Base-by-base conservation (phyloP, 164 flowering plant species). In the Macadamia tetraphylla region DNA sequence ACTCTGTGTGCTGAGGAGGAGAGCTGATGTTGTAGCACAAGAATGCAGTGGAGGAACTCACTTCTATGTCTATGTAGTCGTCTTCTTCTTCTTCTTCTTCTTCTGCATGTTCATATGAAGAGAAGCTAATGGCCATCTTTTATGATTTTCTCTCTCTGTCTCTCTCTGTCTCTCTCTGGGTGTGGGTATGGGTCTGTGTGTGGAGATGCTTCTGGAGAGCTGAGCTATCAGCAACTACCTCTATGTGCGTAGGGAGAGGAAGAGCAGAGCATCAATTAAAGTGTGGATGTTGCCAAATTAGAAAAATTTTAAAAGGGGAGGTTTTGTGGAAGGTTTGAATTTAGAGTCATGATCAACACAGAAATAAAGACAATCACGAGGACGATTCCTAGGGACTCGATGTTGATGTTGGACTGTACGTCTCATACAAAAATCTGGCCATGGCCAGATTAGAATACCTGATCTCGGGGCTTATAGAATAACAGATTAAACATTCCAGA, bases 21-120 rank as follows among this genome's bases (percentile, higher is more conserved):
- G 78, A 67, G 56, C 40, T 55, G 48, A 64, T 53, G 81, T 74
- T 6, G 83, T 67, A 60, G 72, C 69, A 56, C 71, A 69, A 67
- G 64, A 76, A 71, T 14, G 77, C 48, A 73, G 51, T 8, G 51
- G 73, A 73, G 8, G 88, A 80, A 68, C 81, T 83, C 9, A 89
- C 76, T 75, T 89, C 97, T 85, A 91, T 89, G 77, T 91, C 92
- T 53, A 89, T 89, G 85, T 84, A 91, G n/a, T 89, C 94, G 15
- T 84, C 87, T 35, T 89, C 94, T 48, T 89, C 97, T 30, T 91
- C 93, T 14, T 84, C 87, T 35, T 89, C 94, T 48, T 89, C 97
- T 30, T 91, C 93, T 67, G 62, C 76, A 63, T 73, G 67, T 14
- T 84, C 87, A 71, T 44, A 71, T 13, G 77, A 69, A 35, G 51